Conservation (phyloP, 306 rosid species). For the Crotalaria pallida region DNA sequence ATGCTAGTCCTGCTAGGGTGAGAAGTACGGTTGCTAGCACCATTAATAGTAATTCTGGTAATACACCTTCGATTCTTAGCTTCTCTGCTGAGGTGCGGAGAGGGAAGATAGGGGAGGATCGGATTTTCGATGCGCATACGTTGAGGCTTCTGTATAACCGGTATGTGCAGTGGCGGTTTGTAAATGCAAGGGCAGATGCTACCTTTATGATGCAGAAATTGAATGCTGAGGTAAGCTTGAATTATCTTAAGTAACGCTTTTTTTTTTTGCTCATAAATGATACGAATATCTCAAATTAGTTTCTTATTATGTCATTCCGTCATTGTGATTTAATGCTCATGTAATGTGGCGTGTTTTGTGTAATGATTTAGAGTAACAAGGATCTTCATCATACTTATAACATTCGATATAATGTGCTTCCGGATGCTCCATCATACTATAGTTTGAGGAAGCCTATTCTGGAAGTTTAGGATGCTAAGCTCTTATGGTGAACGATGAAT, state of each 20-base stretch:
- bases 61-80: conserved; percentile 82
- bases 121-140: conserved; percentile 80
- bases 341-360: not conserved
- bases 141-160: conserved; percentile 92
- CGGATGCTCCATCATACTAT: not conserved
- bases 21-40: conserved; percentile 60
- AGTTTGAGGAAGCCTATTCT: not conserved
- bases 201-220: conserved; percentile 79
- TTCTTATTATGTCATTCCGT: not conserved
- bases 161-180: conserved; percentile 92
- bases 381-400: not conserved
- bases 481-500: conserved; percentile 9
- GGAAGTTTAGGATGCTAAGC: conserved; percentile 21
- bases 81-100: conserved; percentile 86
- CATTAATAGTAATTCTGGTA: conserved; percentile 45
- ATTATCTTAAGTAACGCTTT: not conserved
- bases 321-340: not conserved
- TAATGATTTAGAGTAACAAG: conserved; percentile 5
- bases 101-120: conserved; percentile 95
- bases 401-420: conserved; percentile 4
- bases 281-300: not conserved
- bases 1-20: conserved; percentile 71
- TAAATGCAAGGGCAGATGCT: conserved; percentile 94
- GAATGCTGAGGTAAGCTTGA: conserved; percentile 75
- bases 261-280: conserved; percentile 6